phyloP scores from a whole-genome alignment of 495 filamentous ascomycete species.

The Ascobolus immersus region DNA sequence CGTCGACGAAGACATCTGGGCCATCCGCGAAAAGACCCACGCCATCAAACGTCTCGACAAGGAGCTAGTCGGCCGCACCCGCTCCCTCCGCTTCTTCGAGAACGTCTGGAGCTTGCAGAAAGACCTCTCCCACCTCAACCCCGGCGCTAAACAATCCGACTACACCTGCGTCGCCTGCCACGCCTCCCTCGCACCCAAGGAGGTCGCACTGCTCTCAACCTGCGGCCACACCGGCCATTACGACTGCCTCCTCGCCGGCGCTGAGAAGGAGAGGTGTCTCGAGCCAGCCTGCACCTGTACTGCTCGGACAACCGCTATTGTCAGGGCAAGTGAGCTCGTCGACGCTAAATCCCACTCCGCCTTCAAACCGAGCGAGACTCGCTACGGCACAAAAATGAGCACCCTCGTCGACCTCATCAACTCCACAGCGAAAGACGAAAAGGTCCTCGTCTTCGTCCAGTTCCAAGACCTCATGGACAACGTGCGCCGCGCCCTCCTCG shows the following conservation, averaged over 20 bases:
- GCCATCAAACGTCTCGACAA: slow-evolving; percentile 11
- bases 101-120: slow-evolving; percentile 15
- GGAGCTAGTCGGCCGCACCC: slow-evolving; percentile 15
- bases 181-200: slow-evolving; percentile 5
- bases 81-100: slow-evolving; percentile 15
- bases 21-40: slow-evolving; percentile 13
- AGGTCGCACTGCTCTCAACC: slow-evolving; percentile 20
- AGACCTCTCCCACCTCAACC: slow-evolving; percentile 1
- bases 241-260: slow-evolving; percentile 16
- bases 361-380: no score
- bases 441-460: slow-evolving; percentile 29
- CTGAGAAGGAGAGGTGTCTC: slow-evolving; percentile 13
- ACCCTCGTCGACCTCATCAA: slow-evolving; percentile 24
- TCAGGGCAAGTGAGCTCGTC: no score
- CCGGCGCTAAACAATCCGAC: background rate
- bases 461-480: slow-evolving; percentile 21
- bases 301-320: no score
- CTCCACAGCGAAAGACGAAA: slow-evolving; percentile 21
- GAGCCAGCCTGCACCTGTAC: slow-evolving; percentile 11
- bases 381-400: slow-evolving; percentile 24
- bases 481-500: slow-evolving; percentile 12
- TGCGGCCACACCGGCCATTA: slow-evolving; percentile 30
- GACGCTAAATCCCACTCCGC: no score
- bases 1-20: slow-evolving; percentile 10
- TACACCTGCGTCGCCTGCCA: slow-evolving; percentile 17